These are phyloP conservation scores for Daldinia sp. DNA, from an alignment of 2,329 filamentous ascomycete species.

Conservation along the genomic window DNA sequence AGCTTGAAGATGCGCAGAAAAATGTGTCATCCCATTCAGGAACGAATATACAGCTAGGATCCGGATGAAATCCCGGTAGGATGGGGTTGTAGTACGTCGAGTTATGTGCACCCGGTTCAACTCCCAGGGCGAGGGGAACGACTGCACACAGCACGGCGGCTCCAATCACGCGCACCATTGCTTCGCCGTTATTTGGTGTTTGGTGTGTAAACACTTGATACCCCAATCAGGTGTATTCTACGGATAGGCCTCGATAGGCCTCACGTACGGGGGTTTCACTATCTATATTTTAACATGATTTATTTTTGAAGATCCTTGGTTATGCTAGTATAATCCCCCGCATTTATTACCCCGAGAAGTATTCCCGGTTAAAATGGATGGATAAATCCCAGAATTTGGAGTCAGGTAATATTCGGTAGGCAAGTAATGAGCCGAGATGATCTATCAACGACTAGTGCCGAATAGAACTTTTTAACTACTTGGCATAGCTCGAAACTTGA, in stretches of 20 bases:
- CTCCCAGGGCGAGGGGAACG: constrained; percentile 6
- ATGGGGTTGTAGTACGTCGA: constrained; percentile 53
- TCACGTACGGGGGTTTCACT: not conserved
- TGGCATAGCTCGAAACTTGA: not conserved
- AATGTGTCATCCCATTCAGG: constrained; percentile 50
- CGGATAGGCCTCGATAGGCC: not conserved
- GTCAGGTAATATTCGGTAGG: not conserved
- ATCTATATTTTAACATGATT: not conserved
- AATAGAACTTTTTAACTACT: not conserved
- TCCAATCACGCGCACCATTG: constrained; percentile 1
- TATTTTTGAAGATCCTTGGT: not conserved
- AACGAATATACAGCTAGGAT: constrained; percentile 55
- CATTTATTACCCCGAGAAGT: constrained; percentile 6
- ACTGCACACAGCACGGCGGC: constrained; percentile 4
- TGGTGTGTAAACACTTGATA: not conserved
- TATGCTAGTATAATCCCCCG: constrained; percentile 17
- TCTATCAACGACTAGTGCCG: not conserved
- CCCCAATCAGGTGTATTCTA: not conserved
- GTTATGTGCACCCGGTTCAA: constrained; percentile 22
- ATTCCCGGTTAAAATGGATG: constrained; percentile 29
- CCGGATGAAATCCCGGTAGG: constrained; percentile 55
- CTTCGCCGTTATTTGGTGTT: not conserved
- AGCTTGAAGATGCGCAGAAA: constrained; percentile 56
- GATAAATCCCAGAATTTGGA: constrained; percentile 10
- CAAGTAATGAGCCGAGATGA: not conserved